Percentiles rank a stretch among this genome's conserved stretches.
Evolutionary conservation across 1,284 basidiomycete genomes (phyloP).

Genomic region (Peniophora sp.): DNA sequence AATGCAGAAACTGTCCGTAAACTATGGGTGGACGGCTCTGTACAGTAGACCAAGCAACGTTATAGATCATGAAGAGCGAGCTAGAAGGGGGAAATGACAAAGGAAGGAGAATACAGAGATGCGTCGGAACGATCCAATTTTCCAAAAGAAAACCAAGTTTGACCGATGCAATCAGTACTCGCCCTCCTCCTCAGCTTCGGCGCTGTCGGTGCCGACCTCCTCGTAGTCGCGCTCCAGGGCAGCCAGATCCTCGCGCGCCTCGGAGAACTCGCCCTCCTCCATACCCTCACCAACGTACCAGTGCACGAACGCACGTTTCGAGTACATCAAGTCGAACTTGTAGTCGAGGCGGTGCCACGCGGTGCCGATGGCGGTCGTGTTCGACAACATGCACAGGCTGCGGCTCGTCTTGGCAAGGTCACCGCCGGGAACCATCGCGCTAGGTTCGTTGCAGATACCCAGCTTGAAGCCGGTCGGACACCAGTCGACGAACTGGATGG

Average conservation of each 20-base stretch:
- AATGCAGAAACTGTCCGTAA: too few species aligned
- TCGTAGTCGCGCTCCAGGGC: slow-evolving; percentile 97
- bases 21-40: too few species aligned
- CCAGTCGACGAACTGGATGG: slow-evolving; percentile 98
- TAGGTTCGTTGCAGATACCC: slow-evolving; percentile 95
- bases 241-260: slow-evolving; percentile 94
- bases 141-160: too few species aligned
- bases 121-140: neutral
- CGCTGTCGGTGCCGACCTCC: slow-evolving; percentile 89
- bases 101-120: slow-evolving; percentile 1
- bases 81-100: neutral
- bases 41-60: too few species aligned
- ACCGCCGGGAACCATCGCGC: slow-evolving; percentile 86
- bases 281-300: slow-evolving; percentile 98
- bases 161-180: slow-evolving; percentile 50
- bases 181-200: slow-evolving; percentile 74
- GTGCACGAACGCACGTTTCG: slow-evolving; percentile 87
- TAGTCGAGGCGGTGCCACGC: slow-evolving; percentile 96
- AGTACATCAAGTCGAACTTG: slow-evolving; percentile 97
- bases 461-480: slow-evolving; percentile 97
- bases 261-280: slow-evolving; percentile 97
- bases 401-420: slow-evolving; percentile 93
- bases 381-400: slow-evolving; percentile 95
- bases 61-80: neutral
- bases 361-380: slow-evolving; percentile 67